Evolutionary conservation across 2,329 filamentous ascomycete genomes (phyloP).

Genomic region (Aspergillus aculeatinus): DNA sequence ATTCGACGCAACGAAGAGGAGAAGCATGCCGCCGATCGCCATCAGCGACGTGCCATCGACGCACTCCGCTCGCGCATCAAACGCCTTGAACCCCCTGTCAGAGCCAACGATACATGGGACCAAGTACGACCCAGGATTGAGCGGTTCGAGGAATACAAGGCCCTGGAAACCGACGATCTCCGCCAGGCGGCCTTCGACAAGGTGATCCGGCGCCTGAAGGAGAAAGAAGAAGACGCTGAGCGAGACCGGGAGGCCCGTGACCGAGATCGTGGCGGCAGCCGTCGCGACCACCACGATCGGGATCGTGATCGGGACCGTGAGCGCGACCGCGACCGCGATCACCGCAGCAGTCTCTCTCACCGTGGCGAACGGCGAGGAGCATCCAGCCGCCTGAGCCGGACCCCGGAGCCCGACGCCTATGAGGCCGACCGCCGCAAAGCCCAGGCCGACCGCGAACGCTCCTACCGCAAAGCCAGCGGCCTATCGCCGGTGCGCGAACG

Average conservation of each 20-base stretch:
- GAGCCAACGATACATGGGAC: constrained; percentile 79
- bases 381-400: constrained; percentile 68
- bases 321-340: constrained; percentile 57
- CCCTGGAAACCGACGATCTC: constrained; percentile 77
- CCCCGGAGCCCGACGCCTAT: constrained; percentile 89
- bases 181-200: constrained; percentile 87
- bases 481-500: constrained; percentile 50
- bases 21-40: constrained; percentile 74
- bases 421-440: constrained; percentile 93
- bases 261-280: constrained; percentile 47
- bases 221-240: constrained; percentile 83
- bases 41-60: constrained; percentile 81
- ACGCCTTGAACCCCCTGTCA: constrained; percentile 81
- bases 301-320: constrained; percentile 48
- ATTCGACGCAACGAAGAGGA: constrained; percentile 80
- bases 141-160: constrained; percentile 79
- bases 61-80: constrained; percentile 83
- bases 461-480: constrained; percentile 79
- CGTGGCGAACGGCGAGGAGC: constrained; percentile 41
- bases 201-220: constrained; percentile 82
- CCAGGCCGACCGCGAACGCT: constrained; percentile 88
- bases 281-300: constrained; percentile 59
- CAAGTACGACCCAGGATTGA: constrained; percentile 77
- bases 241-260: constrained; percentile 53
- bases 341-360: constrained; percentile 45